These are phyloP conservation scores for Trichophyton verrucosum DNA, from an alignment of 2,329 filamentous ascomycete species.

Conservation along the genomic window DNA sequence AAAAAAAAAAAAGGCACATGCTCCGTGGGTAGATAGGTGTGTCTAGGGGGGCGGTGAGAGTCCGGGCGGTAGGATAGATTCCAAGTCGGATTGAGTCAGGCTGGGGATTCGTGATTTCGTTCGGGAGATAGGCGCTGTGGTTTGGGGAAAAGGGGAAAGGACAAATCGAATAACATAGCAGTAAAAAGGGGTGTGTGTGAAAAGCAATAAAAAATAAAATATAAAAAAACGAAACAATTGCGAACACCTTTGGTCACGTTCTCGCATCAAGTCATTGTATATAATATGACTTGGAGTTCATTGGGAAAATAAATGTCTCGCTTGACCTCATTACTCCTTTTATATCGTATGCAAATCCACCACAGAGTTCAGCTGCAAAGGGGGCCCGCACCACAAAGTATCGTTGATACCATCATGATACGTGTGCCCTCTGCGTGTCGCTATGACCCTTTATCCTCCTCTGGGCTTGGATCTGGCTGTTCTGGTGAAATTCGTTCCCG, in stretches of 20 bases:
- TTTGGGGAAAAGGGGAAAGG: background rate
- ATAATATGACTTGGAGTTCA: background rate
- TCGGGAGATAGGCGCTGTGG: background rate
- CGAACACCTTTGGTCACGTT: background rate
- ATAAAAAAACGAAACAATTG: background rate
- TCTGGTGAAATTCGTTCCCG: background rate
- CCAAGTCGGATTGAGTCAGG: background rate
- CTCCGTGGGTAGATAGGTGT: background rate
- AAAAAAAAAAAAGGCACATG: background rate
- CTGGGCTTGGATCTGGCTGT: background rate
- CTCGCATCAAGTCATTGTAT: background rate
- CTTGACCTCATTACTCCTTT: background rate
- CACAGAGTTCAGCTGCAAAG: background rate
- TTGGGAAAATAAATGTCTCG: background rate
- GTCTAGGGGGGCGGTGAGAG: background rate
- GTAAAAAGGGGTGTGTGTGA: background rate
- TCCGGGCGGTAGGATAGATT: background rate
- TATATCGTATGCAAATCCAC: background rate
- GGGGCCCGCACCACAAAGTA: background rate
- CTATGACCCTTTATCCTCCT: constrained; percentile 1
- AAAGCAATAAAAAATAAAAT: background rate
- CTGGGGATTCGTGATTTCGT: background rate
- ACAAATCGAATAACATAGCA: background rate
- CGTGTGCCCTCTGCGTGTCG: background rate
- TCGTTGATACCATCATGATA: background rate